Base-by-base conservation (phyloP, 495 filamentous ascomycete species). In the Tetracladium marchalianum region DNA sequence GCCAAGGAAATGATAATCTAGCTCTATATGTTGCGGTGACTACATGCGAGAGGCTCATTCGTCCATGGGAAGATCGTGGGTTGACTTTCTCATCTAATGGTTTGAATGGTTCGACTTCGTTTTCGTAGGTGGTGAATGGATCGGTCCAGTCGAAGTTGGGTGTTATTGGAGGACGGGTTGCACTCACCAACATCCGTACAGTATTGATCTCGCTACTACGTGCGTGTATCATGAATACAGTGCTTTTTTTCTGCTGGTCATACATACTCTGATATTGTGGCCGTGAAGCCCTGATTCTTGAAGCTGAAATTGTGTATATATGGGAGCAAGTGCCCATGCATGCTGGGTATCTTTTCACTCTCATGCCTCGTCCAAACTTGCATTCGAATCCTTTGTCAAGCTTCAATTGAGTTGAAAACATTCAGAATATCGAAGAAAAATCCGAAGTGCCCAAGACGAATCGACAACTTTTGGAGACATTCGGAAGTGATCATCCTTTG, bases 1-100 rank as follows among this genome's bases (percentile, higher is more conserved):
- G 55, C 50, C 53, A 55, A 52, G 48, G 56, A 51, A 56, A 51
- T 47, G 44, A 56, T 49, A 61, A 62, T 62, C 39, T 63, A 50
- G 50, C 47, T 43, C 58, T 46, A 46, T 50, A 50, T 60, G 62
- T 58, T 39, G 36, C 43, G 53, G 47, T 55, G 40, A 40, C 49
- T 46, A 37, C 45, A 43, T 35, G 47, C 2, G 38, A 44, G 42
- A 39, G 11, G 19, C 42, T 41, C 46, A 54, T 49, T 60, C 51
- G 43, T 43, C 43, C 54, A 59, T 53, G 55, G 46, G 43, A 35
- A 44, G 31, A 11, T 33, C 47, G 47, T 49, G 55, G 47, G 51
- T 57, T 46, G 12, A 46, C 22, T 47, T 31, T 47, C 35, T 36
- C 35, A 43, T 44, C 33, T 54, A 46, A 40, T 31, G 45, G 41